phyloP scores from a whole-genome alignment of 768 basidiomycete species.

The button mushroom (Agaricus bisporus) region DNA sequence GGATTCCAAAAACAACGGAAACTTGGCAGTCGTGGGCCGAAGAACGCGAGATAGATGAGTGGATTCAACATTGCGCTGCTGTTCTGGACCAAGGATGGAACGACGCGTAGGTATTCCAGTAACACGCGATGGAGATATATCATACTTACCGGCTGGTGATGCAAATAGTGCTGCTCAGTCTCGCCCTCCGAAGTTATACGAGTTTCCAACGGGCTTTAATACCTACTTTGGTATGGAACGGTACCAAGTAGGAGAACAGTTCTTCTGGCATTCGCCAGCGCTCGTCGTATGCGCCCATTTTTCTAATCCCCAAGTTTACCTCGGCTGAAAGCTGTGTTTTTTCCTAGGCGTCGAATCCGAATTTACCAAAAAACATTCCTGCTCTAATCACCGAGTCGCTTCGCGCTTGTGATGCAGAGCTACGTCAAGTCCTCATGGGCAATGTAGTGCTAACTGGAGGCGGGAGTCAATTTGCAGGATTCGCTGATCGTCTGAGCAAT shows the following conservation, averaged over 20 bases:
- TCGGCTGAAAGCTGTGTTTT: background rate
- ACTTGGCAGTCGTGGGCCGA: conserved; percentile 83
- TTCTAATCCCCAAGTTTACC: conserved; percentile 4
- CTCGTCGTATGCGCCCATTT: conserved; percentile 37
- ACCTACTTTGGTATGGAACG: conserved; percentile 78
- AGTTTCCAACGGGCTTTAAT: conserved; percentile 94
- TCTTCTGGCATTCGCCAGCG: conserved; percentile 69
- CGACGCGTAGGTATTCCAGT: conserved; percentile 58
- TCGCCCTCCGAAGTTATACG: conserved; percentile 67
- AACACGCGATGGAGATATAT: background rate
- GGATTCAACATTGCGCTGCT: conserved; percentile 84
- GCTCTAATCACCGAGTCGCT: conserved; percentile 74
- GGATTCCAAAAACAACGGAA: conserved; percentile 63
- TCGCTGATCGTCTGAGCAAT: conserved; percentile 73
- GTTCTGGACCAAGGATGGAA: conserved; percentile 88
- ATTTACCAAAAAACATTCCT: conserved; percentile 70
- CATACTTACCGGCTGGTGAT: background rate
- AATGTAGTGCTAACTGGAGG: conserved; percentile 98
- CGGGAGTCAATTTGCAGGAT: conserved; percentile 79
- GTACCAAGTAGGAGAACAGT: conserved; percentile 80
- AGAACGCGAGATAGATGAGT: conserved; percentile 81
- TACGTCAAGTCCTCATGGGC: conserved; percentile 83
- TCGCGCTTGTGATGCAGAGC: conserved; percentile 83
- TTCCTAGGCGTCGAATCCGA: conserved; percentile 46
- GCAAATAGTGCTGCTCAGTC: conserved; percentile 47